Base-by-base conservation (phyloP, 2,329 filamentous ascomycete genomes). In the Penicillium hordei region DNA sequence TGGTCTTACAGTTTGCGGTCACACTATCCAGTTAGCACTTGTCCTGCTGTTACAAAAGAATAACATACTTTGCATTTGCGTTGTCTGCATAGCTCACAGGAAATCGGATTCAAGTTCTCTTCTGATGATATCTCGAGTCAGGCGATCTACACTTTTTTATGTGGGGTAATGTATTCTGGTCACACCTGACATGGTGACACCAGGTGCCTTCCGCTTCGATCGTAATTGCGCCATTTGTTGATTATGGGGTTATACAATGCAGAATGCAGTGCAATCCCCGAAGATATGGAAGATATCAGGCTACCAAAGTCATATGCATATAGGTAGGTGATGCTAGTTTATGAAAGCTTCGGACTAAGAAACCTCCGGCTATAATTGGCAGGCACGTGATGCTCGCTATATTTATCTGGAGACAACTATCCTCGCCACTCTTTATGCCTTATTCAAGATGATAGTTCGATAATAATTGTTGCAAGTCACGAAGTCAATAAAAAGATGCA, bases 11-110 rank as follows among this genome's bases (percentile, higher is more conserved):
- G 45, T 43, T 44, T 60, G 23, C 65, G 64, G 29, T 67, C 65
- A 55, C 65, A 67, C 65, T 67, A 59, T 39, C 15, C 52, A 8
- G 43, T 64, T 12, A 65, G 58, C n/a, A n/a, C n/a, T 36, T 40
- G 5, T 36, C 13, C 29, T 36, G 25, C n/a, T 15, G 12, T 12
- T 44, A 10, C 19, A 42, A 31, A 9, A 29, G 8, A 17, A 31
- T 7, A 38, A 58, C 63, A 27, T 38, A 67, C 65, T 44, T 66
- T 66, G 57, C 64, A 66, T 58, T 67, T 67, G 6, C 60, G 58
- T 31, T 66, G 64, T 48, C 65, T 62, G 38, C 65, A 67, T 46
- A 49, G 13, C 36, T 66, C 64, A 42, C 65, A 67, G 5, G 65
- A 65, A 10, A 67, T 67, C 0, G 57, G 39, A 54, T 60, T 65